A percentile compares a stretch with the other conserved stretches of the same genome.
Evolutionary conservation across 73 alveolate genomes (phyloP).

Genomic region (Paraurostyla sp.): DNA sequence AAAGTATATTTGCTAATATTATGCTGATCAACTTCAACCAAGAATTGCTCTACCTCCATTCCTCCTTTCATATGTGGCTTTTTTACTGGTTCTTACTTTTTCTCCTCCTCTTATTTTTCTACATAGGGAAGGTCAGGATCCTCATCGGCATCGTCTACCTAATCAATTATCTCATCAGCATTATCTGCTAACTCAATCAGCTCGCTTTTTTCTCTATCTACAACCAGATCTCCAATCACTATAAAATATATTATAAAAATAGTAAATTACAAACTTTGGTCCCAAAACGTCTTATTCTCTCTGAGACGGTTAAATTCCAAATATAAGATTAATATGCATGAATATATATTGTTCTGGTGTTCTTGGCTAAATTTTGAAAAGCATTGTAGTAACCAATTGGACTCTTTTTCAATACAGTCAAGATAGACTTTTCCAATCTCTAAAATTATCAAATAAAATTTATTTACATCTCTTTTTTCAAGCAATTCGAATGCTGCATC

Average conservation of each 20-base stretch:
- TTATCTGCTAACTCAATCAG: slow-evolving; percentile 72
- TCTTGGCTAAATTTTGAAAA: slow-evolving; percentile 75
- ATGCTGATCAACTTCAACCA: slow-evolving; percentile 84
- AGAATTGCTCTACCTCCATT: slow-evolving; percentile 60
- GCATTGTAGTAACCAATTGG: slow-evolving; percentile 86
- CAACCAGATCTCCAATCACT: slow-evolving; percentile 96
- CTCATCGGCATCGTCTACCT: slow-evolving; percentile 79
- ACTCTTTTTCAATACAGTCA: slow-evolving; percentile 77
- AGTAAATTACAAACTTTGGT: slow-evolving; percentile 58
- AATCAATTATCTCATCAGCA: slow-evolving; percentile 73
- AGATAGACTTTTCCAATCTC: slow-evolving; percentile 89
- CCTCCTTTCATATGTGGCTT: slow-evolving; percentile 23
- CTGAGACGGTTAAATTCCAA: slow-evolving; percentile 94
- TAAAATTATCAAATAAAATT: slow-evolving; percentile 6
- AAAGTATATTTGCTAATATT: slow-evolving; percentile 83
- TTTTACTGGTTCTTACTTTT: slow-evolving; percentile 46
- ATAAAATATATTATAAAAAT: not conserved
- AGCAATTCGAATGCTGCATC: slow-evolving; percentile 41
- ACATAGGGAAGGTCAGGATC: slow-evolving; percentile 34
- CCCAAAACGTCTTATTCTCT: slow-evolving; percentile 89
- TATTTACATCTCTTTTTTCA: slow-evolving; percentile 63
- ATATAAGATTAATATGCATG: slow-evolving; percentile 98
- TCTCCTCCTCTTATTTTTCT: slow-evolving; percentile 70
- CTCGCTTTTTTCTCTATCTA: slow-evolving; percentile 80
- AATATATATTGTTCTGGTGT: slow-evolving; percentile 85